Evolutionary conservation across 1,284 basidiomycete genomes (phyloP), one percentile per base, ranked within the genome.

Genomic region (Tilletia caries): DNA sequence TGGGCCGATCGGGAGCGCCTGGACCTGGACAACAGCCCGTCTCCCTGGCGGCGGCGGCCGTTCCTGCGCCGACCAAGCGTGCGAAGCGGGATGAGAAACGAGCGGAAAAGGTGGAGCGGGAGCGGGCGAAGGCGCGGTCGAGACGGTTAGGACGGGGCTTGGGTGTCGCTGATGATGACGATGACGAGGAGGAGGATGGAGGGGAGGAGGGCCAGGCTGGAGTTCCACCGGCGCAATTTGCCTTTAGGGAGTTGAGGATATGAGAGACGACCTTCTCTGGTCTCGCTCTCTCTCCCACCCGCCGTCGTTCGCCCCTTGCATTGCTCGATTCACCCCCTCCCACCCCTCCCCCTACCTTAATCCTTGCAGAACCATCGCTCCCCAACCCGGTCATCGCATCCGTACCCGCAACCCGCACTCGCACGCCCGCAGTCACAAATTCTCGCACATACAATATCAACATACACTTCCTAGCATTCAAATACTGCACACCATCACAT

Each of bases 11-110:
- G 58, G 58, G 58, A n/a, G 32, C 29, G 32, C 32, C 58, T 33
- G 58, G 58, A 5, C 58, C 58, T 13, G 58, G 58, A 20, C 58
- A 62, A 29, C 10, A 13, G 8, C 29, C 32, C 10, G 32, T n/a
- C 15, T 32, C 58, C 6, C 10, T 37, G 29, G 20, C 33, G 29
- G 15, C 52, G 6, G 3, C 33, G 15, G 37, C 10, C 37, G 37
- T 41, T 10, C 37, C 27, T 20, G 33, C 32, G 27, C 32, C 20
- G 33, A 62, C 29, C 58, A 62, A 62, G 58, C 27, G 58, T 29
- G 58, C 58, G 15, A 62, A 62, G 32, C 58, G 58, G 33, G 58
- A 62, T 37, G 29, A 62, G 58, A 62, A 62, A 15, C 58, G 58
- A 3, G 58, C 58, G 4, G 58, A 62, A 15, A 62, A 62, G 58